Conservation (phyloP, 805 yeast genomes). For the Yamadazyma laniorum region DNA sequence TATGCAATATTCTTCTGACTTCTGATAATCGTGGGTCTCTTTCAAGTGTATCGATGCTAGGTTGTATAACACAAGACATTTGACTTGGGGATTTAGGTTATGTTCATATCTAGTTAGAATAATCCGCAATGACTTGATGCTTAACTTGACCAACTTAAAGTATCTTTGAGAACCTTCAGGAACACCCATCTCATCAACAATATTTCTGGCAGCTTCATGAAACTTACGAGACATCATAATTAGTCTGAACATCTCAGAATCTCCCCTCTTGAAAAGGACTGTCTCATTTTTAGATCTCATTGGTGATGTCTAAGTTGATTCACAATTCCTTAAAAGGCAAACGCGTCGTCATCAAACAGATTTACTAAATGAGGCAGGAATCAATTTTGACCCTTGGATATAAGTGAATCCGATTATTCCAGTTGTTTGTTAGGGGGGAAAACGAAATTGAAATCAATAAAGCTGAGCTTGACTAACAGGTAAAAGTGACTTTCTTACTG, state of each 20-base stretch:
- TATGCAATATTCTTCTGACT: constrained; percentile 30
- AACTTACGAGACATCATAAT: constrained; percentile 18
- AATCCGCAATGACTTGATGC: constrained; percentile 37
- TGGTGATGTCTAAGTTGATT: too few species aligned
- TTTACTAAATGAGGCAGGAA: too few species aligned
- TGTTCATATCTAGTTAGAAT: constrained; percentile 28
- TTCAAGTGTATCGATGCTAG: constrained; percentile 35
- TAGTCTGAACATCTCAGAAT: constrained; percentile 1
- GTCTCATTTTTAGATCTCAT: too few species aligned
- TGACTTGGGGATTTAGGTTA: constrained; percentile 27
- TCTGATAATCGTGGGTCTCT: constrained; percentile 42
- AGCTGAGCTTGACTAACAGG: too few species aligned
- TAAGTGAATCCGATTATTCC: too few species aligned
- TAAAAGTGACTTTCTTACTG: too few species aligned
- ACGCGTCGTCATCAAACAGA: too few species aligned
- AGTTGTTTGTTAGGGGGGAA: too few species aligned
- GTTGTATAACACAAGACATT: constrained; percentile 32
- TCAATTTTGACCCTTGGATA: too few species aligned
- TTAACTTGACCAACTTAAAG: constrained; percentile 28
- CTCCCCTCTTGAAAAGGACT: not conserved
- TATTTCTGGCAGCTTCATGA: constrained; percentile 22
- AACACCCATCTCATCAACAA: constrained; percentile 16
- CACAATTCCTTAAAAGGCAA: too few species aligned
- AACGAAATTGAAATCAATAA: too few species aligned
- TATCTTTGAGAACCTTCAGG: constrained; percentile 22